A percentile compares a stretch with the other conserved stretches of the same genome.
Evolutionary conservation across 2,329 filamentous ascomycete species (phyloP).

Genomic region (Tolypocladium pustulatum): DNA sequence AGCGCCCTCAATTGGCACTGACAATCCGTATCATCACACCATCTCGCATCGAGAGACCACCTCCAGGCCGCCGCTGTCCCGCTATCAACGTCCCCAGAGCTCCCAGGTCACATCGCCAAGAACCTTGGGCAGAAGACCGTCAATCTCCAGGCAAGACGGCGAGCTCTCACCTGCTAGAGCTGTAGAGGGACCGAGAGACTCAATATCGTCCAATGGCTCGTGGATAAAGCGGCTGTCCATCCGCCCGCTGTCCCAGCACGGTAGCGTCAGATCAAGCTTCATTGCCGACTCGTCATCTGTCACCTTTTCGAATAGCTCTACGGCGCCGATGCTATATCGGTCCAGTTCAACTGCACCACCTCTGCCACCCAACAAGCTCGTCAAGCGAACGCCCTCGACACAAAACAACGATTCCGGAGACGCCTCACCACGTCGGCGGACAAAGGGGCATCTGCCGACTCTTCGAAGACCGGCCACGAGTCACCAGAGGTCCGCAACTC

Average conservation of each 20-base stretch:
- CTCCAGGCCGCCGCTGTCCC: conserved; percentile 26
- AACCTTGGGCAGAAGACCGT: conserved; percentile 28
- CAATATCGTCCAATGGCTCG: conserved; percentile 51
- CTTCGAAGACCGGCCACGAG: conserved; percentile 68
- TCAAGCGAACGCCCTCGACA: conserved; percentile 58
- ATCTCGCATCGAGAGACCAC: conserved; percentile 18
- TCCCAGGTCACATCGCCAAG: conserved; percentile 31
- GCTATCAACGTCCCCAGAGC: conserved; percentile 25
- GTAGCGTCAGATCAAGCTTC: conserved; percentile 53
- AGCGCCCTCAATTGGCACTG: conserved; percentile 17
- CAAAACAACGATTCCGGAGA: conserved; percentile 31
- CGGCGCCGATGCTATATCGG: conserved; percentile 48
- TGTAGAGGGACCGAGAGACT: conserved; percentile 41
- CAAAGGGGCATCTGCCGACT: conserved; percentile 52
- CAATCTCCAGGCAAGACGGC: conserved; percentile 27
- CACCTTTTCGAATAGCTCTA: conserved; percentile 55
- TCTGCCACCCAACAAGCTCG: conserved; percentile 61
- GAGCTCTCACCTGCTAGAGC: conserved; percentile 26
- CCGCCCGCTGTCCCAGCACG: conserved; percentile 53
- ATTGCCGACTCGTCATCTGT: conserved; percentile 56
- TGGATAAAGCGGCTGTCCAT: conserved; percentile 65
- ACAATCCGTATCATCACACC: conserved; percentile 18
- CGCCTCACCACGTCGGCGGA: conserved; percentile 32
- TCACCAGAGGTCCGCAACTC: conserved; percentile 63
- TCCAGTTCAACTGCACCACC: conserved; percentile 26